Conservation (phyloP, 345 rosid species). For the Leavenworthia alabamica region DNA sequence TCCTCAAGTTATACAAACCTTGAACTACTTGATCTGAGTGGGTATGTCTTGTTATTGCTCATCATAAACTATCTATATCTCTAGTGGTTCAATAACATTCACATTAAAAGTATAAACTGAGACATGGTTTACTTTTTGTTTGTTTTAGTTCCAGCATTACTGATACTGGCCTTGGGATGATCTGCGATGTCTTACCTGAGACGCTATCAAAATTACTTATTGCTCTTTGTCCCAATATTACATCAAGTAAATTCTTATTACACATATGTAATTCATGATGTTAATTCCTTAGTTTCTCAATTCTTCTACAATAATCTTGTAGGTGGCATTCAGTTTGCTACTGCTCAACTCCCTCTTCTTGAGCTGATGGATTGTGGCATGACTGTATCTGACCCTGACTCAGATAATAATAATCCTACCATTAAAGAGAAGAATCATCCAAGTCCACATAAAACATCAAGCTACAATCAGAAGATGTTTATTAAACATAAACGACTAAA, state of each 20-base stretch:
- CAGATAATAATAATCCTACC: constrained; percentile 29
- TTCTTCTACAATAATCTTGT: constrained; percentile 3
- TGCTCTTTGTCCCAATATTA: constrained; percentile 93
- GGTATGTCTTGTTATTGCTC: constrained; percentile 49
- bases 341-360: constrained; percentile 88
- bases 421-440: constrained; percentile 35
- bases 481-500: constrained; percentile 71
- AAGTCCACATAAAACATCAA: constrained; percentile 42
- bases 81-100: not conserved
- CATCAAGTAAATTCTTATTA: constrained; percentile 66
- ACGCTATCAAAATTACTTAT: constrained; percentile 76
- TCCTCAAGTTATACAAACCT: constrained; percentile 64
- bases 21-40: constrained; percentile 94
- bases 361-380: constrained; percentile 99
- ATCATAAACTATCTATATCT: not conserved
- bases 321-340: constrained; percentile 99
- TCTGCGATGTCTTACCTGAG: constrained; percentile 81
- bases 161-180: constrained; percentile 96
- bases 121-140: not conserved
- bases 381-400: constrained; percentile 68
- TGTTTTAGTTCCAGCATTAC: constrained; percentile 79
- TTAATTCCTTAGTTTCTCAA: constrained; percentile 8
- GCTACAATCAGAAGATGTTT: constrained; percentile 75
- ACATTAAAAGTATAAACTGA: not conserved
- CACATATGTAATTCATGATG: not conserved